These are phyloP conservation scores for Pseudoscleropodium purum DNA, from an alignment of 225 moss, liverwort and hornwort species.

Conservation along the genomic window DNA sequence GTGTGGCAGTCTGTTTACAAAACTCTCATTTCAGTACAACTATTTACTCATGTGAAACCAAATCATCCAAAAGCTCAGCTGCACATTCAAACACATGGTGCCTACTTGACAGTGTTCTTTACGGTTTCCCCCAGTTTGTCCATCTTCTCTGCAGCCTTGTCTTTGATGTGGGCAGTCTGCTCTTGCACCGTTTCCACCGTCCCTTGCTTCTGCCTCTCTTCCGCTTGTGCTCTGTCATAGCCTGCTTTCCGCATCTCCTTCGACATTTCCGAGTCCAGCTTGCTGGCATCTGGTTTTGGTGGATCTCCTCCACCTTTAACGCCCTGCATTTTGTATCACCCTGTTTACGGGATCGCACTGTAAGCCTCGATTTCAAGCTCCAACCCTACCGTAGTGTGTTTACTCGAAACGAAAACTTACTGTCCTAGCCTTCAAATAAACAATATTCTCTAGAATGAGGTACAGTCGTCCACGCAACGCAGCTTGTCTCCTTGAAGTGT, in stretches of 20 bases:
- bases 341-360: background rate
- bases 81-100: background rate
- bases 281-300: background rate
- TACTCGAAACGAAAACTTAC: background rate
- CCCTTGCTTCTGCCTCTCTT: slow-evolving; percentile 24
- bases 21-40: background rate
- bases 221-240: slow-evolving; percentile 18
- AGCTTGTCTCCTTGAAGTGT: background rate
- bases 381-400: background rate
- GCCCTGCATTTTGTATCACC: slow-evolving; percentile 16
- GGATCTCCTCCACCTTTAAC: slow-evolving; percentile 1
- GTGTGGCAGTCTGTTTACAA: background rate
- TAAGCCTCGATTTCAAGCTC: background rate
- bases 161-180: slow-evolving; percentile 19
- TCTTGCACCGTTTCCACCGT: slow-evolving; percentile 15
- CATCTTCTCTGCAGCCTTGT: slow-evolving; percentile 28
- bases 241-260: slow-evolving; percentile 40
- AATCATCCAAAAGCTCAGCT: background rate
- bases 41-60: background rate
- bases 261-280: slow-evolving; percentile 8
- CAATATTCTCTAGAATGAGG: background rate
- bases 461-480: background rate
- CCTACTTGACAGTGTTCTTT: background rate
- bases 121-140: slow-evolving; percentile 14
- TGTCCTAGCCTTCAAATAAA: background rate